phyloP scores from a whole-genome alignment of 75 land plant genomes.

The Pinus albicaulis region DNA sequence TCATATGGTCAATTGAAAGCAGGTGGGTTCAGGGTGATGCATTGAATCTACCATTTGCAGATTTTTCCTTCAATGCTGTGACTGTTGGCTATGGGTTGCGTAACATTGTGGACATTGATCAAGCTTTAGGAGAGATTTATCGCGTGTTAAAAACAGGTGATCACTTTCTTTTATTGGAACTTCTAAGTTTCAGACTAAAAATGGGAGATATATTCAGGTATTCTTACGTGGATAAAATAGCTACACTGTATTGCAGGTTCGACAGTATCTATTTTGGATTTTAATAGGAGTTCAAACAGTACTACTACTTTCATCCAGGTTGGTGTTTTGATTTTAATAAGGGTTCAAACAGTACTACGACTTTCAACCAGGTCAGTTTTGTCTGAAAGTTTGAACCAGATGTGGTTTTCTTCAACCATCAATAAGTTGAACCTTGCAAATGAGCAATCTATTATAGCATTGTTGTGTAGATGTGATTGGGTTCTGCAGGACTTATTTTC shows the following conservation, averaged over 20 bases:
- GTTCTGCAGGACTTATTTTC: not conserved
- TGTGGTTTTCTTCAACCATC: too few species aligned
- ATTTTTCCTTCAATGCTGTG: constrained; percentile 74
- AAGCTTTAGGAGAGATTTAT: constrained; percentile 66
- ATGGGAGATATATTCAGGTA: not conserved
- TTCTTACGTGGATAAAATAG: not conserved
- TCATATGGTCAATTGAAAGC: not conserved
- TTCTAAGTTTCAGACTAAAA: not conserved
- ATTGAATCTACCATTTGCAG: constrained; percentile 65
- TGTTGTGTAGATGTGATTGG: not conserved
- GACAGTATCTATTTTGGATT: constrained; percentile 73
- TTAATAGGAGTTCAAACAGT: constrained; percentile 50
- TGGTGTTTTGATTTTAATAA: constrained; percentile 41
- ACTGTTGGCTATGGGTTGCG: constrained; percentile 90
- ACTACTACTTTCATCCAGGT: constrained; percentile 40
- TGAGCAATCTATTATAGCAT: not conserved
- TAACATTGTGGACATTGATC: constrained; percentile 65
- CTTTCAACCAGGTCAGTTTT: constrained; percentile 33
- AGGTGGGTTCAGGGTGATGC: constrained; percentile 97
- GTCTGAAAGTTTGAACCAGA: too few species aligned
- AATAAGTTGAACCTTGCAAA: not conserved
- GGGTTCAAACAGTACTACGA: constrained; percentile 15
- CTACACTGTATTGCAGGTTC: constrained; percentile 45
- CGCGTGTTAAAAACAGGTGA: constrained; percentile 79
- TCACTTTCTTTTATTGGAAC: not conserved